These are phyloP conservation scores for Camelina neglecta DNA, from an alignment of 345 rosid genomes.

Conservation along the genomic window DNA sequence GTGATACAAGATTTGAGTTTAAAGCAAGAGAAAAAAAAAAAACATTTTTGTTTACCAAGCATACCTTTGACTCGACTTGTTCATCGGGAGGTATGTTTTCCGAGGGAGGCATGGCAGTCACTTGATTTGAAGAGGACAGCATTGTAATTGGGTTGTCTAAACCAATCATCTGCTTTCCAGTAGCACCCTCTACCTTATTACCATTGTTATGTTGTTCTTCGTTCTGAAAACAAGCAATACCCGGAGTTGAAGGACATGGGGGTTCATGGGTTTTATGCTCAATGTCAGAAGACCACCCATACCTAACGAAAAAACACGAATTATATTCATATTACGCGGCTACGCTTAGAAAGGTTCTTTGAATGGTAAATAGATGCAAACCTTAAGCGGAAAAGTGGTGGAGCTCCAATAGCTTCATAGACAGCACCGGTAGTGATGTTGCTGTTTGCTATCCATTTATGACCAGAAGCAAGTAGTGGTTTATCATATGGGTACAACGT, in stretches of 20 bases:
- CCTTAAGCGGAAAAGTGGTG: constrained; percentile 85
- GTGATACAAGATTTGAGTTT: not conserved
- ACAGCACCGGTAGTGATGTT: constrained; percentile 59
- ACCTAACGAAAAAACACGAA: constrained; percentile 54
- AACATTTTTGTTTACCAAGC: not conserved
- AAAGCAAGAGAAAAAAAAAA: not conserved
- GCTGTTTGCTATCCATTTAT: constrained; percentile 63
- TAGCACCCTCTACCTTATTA: constrained; percentile 25
- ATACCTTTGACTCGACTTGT: constrained; percentile 52
- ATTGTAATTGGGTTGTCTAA: constrained; percentile 38
- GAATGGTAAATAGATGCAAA: constrained; percentile 33
- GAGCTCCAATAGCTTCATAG: constrained; percentile 65
- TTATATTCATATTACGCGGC: constrained; percentile 24
- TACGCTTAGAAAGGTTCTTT: constrained; percentile 18
- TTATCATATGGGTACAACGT: constrained; percentile 59
- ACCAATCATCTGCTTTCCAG: constrained; percentile 39
- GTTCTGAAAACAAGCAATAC: constrained; percentile 41
- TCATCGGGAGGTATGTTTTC: constrained; percentile 46
- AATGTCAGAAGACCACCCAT: constrained; percentile 70
- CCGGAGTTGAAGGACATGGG: constrained; percentile 46
- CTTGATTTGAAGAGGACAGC: constrained; percentile 43
- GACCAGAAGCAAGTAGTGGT: constrained; percentile 40
- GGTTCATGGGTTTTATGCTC: constrained; percentile 34
- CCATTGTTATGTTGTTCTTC: constrained; percentile 42
- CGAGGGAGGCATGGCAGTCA: constrained; percentile 36